A percentile compares a stretch with the other conserved stretches of the same genome.
Evolutionary conservation across 202 grass and related monocot species (phyloP).

Genomic region (Tripidium arundinaceum): DNA sequence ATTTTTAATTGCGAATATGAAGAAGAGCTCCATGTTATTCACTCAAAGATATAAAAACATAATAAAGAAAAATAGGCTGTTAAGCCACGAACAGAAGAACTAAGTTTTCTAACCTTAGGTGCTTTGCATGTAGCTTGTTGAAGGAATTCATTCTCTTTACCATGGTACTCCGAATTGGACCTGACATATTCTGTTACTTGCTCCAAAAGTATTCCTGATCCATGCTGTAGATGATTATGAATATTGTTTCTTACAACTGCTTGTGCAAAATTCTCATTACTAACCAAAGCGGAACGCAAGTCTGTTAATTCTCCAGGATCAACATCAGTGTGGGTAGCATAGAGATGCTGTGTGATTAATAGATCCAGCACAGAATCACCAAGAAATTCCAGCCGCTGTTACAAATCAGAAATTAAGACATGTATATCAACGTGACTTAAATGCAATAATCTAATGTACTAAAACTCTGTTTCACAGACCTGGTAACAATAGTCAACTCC

Average conservation of each 20-base stretch:
- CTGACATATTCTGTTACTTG: conserved; percentile 74
- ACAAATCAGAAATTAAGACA: conserved; percentile 16
- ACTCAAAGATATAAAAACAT: background rate
- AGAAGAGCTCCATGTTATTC: background rate
- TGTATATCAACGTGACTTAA: background rate
- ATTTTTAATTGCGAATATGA: background rate
- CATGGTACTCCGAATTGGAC: conserved; percentile 32
- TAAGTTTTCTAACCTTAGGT: conserved; percentile 66
- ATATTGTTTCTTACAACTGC: conserved; percentile 70
- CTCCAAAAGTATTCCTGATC: conserved; percentile 78
- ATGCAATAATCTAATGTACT: background rate
- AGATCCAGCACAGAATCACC: conserved; percentile 89
- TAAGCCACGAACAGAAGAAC: conserved; percentile 4
- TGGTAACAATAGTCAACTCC: conserved; percentile 76
- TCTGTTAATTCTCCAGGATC: conserved; percentile 91
- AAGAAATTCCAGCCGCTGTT: conserved; percentile 92
- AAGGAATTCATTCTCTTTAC: conserved; percentile 40
- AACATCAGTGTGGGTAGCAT: conserved; percentile 61
- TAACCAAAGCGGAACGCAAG: conserved; percentile 77
- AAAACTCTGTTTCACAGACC: conserved; percentile 41
- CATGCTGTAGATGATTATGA: conserved; percentile 79
- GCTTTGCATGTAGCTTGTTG: conserved; percentile 50
- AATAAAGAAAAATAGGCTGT: background rate
- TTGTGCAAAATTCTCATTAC: conserved; percentile 90
- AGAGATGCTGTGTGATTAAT: conserved; percentile 75